Evolutionary conservation across 2,329 filamentous ascomycete species (phyloP), one percentile per base, ranked within the genome.

Genomic region (Grosmannia clavigera): DNA sequence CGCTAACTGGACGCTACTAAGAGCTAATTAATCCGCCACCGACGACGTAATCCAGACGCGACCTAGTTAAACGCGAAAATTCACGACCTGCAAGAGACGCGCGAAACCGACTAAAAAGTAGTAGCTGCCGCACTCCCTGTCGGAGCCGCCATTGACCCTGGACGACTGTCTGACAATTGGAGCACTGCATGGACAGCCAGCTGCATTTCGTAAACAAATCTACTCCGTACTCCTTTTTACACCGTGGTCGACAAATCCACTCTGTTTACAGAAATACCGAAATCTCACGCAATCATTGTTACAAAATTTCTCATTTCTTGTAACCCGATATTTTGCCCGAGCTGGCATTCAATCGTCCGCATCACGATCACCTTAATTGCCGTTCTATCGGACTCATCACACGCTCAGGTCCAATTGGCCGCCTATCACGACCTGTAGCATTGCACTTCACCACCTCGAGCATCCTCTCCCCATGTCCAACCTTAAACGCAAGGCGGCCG

Each of bases 401-500:
- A 6, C 10, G 11, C 2, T 12, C 48, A 11, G 14, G 5, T 51
- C 48, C 22, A 46, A 46, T 31, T 48, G n/a, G 27, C 33, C 5
- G 29, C 16, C 46, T 46, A 3, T 5, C 22, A 2, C 7, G 3
- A 58, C 25, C 14, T 25, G 22, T 5, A 35, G 10, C 22, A 22
- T 29, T 12, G 6, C 12, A 19, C 11, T n/a, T 16, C 48, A 29
- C 22, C 29, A 22, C 29, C 53, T 25, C 60, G 48, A 53, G 38
- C 53, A 48, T 35, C 57, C 19, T 33, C 4, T 22, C n/a, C 35
- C 62, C 60, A 82, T 82, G 79, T 78, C 64, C 4, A 76, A 79
- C 12, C 73, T 83, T 64, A 90, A 90, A 74, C 84, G 87, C 66
- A 88, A 88, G 74, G 81, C 81, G 52, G 76, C 72, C 60, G 74